Evolutionary conservation across 140 eudicot genomes (phyloP), one percentile per base, ranked within the genome.

Genomic region (Stevia rebaudiana): DNA sequence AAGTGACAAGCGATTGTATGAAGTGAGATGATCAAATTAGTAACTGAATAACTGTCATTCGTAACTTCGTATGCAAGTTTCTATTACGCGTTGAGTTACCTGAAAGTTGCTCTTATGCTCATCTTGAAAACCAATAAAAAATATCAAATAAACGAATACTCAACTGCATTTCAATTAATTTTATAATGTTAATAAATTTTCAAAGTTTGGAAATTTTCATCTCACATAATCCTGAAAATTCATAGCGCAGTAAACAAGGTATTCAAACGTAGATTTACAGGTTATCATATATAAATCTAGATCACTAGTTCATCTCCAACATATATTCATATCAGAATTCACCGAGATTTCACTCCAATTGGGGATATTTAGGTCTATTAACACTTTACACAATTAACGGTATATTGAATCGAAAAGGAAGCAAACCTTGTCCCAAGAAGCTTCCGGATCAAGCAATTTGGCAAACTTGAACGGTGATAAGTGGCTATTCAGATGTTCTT

Each of bases 391-490:
- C 33, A 33, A 28, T 21, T 21, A 50, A 3, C 15, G 19, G 10
- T 9, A 11, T 0, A 54, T 1, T 31, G 55, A 36, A 37, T 10
- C 6, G 17, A 0, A 44, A 23, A 19, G 48, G 36, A 3, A 24
- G 19, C 15, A 64, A 12, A 87, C 97, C 97, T 86, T 90, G 49
- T 90, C 97, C 95, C 94, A 90, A 6, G 97, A 83, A 52, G 95
- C 89, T 72, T 86, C 90, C 3, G 94, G 83, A 80, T 90, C 97
- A 65, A 86, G 63, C 71, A 90, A 70, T 68, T 86, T 86, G 57
- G 82, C 79, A 12, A 90, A 53, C 63, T 76, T 80, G 63, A 78
- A 89, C 1, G 95, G 83, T 40, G 94, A 67, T 5, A 82, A 73
- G 86, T 90, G 97, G 35, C 79, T 87, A 70, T 81, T 82, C 70